phyloP scores from a whole-genome alignment of 192 early-diverging fungal genomes.

The Podila epicladia region DNA sequence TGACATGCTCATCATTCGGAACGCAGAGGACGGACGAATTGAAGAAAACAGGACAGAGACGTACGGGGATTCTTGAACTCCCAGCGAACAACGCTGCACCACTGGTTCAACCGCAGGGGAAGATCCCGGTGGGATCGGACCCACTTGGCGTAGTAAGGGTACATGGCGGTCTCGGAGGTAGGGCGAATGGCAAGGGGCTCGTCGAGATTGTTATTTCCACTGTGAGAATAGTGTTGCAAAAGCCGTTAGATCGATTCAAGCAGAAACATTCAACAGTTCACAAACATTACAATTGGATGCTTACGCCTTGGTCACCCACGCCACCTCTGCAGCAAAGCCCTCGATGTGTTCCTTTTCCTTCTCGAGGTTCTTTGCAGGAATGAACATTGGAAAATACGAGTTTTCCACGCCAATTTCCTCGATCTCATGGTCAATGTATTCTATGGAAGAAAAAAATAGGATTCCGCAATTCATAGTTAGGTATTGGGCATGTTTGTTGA shows the following conservation, averaged over 20 bases:
- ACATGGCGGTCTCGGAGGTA: constrained; percentile 99
- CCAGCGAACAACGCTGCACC: constrained; percentile 99
- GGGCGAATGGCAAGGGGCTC: constrained; percentile 98
- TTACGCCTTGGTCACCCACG: constrained; percentile 97
- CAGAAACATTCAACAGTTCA: too few species aligned
- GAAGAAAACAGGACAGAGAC: constrained; percentile 16
- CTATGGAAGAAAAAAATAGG: constrained; percentile 33
- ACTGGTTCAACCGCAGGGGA: constrained; percentile 97
- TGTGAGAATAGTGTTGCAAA: background rate
- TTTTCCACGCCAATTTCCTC: constrained; percentile 94
- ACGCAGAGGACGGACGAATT: constrained; percentile 14
- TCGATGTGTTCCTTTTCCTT: constrained; percentile 99
- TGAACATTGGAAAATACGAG: constrained; percentile 99
- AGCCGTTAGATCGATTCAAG: too few species aligned
- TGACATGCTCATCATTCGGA: background rate
- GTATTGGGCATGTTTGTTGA: too few species aligned
- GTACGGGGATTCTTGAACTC: constrained; percentile 99
- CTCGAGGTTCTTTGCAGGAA: constrained; percentile 86
- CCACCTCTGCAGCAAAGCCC: constrained; percentile 99
- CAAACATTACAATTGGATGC: constrained; percentile 14
- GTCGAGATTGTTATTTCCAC: constrained; percentile 86
- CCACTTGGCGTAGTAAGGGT: constrained; percentile 99
- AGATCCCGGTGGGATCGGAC: constrained; percentile 97
- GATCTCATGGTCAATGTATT: constrained; percentile 91
- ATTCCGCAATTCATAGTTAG: background rate